Base-by-base conservation (phyloP, 495 filamentous ascomycete genomes). In the Peziza echinospora region DNA sequence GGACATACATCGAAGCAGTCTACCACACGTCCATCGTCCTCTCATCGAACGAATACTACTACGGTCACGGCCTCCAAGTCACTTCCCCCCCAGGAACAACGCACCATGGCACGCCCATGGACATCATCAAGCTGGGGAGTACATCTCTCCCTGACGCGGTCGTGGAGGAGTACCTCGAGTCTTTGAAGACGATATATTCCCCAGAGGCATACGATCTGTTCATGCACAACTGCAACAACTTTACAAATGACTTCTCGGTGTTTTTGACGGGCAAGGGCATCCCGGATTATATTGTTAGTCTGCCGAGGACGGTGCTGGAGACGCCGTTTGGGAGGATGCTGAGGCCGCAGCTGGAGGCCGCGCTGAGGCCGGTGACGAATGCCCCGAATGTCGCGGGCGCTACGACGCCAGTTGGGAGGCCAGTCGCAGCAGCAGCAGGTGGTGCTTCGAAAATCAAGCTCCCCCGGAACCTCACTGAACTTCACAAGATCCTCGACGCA, bases 221-320 rank as follows among this genome's bases (percentile, higher is more conserved):
- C 30, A 37, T 37, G 30, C 86, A 93, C 56, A 97, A 97, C 57
- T 94, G 89, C 71, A 96, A 97, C 64, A 96, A 96, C 66, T 97
- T 97, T 62, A 81, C 84, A 4, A 86, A 96, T 56, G 89, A 96
- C 50, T 73, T 97, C 52, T 64, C 80, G 41, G 92, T 78, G 66
- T 94, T 97, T 48, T 67, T 96, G 2, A 65, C 92, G n/a, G 87
- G 89, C 19, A 80, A 75, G 55, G 77, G 81, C 8, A 94, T 97
- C 49, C 89, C 89, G 9, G 70, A 73, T 0, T 79, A 91, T 49
- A 96, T 97, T 51, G 73, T 74, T n/a, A 82, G 79, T 47, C 72
- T 97, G 49, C 89, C 89, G 17, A 73, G 81, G 55, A 79, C 76
- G 0, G 84, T 96, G 19, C 68, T 97, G 21, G 73, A 84, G 41